Evolutionary conservation across 164 flowering plant species (phyloP), one percentile per base, ranked within the genome.

Genomic region (Litsea cubeba): DNA sequence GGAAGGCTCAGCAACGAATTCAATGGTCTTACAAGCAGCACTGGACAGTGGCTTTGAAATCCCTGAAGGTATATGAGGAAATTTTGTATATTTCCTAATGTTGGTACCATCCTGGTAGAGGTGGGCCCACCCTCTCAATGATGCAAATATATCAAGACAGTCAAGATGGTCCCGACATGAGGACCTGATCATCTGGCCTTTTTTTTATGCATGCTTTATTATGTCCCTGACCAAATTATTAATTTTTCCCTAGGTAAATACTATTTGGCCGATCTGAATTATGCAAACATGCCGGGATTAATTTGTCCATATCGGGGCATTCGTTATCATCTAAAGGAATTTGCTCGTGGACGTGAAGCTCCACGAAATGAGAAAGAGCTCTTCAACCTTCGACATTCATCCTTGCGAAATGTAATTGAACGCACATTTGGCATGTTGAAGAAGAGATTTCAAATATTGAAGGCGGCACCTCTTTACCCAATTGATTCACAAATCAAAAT

Each of bases 371-470:
- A 40, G 7, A 68, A 18, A 62, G 40, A 65, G 69, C 40, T 65
- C 11, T 65, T 65, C 40, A 65, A 65, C 40, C 69, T 25, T 65
- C 69, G 40, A 65, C 32, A 65, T 65, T 65, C 40, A 25, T 65
- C 40, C 12, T 63, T 25, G n/a, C 69, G 11, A 15, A 66, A 66
- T 66, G 35, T 12, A 15, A 66, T 66, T 17, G 69, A 46, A 23
- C 71, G 57, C 3, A 22, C 25, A n/a, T 68, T 46, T 23, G 51
- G 54, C 40, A 4, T 68, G 23, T 20, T 68, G 54, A 68, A 46
- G 71, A 68, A 68, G 22, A 50, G 71, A n/a, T 68, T 68, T 23
- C 71, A 40, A 15, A 40, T 46, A 46, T 68, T 68, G 24, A 68
- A 40, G 17, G 71, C 8, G 25, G 71, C 71, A 40, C 18, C 54